These are phyloP conservation scores for Mycena crocata DNA, from an alignment of 768 basidiomycete genomes.

Conservation along the genomic window DNA sequence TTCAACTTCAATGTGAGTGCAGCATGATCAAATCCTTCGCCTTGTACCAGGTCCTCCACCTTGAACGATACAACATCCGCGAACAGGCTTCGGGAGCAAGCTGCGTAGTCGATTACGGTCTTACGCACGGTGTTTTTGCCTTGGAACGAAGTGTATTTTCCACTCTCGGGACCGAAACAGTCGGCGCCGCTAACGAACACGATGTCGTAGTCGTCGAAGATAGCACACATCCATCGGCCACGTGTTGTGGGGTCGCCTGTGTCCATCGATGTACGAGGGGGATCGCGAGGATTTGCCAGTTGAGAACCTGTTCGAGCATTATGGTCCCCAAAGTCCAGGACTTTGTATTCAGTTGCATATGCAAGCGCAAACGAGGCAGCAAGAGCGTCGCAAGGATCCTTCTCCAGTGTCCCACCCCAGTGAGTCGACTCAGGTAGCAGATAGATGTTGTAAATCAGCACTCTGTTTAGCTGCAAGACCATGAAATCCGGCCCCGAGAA, in stretches of 20 bases:
- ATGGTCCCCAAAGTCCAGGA: constrained; percentile 8
- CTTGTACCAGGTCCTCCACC: too few species aligned
- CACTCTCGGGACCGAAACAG: too few species aligned
- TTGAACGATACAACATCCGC: too few species aligned
- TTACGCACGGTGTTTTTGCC: too few species aligned
- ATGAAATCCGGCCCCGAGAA: background rate
- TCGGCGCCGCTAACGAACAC: too few species aligned
- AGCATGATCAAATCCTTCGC: too few species aligned
- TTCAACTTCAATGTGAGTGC: too few species aligned
- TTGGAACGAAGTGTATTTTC: too few species aligned
- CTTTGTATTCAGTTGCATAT: too few species aligned
- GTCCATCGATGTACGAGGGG: background rate
- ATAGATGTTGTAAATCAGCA: constrained; percentile 2
- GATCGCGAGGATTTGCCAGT: background rate
- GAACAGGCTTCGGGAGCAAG: too few species aligned
- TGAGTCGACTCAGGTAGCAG: background rate
- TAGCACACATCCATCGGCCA: background rate
- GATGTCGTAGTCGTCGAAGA: background rate
- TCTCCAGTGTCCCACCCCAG: background rate
- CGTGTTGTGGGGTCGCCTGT: background rate
- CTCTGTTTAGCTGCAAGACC: background rate
- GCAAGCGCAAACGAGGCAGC: constrained; percentile 2
- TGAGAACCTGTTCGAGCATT: background rate
- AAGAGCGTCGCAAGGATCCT: constrained; percentile 8
- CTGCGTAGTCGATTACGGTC: too few species aligned